These are phyloP conservation scores for Beauveria rudraprayagi DNA, from an alignment of 2,329 filamentous ascomycete genomes.

Conservation along the genomic window DNA sequence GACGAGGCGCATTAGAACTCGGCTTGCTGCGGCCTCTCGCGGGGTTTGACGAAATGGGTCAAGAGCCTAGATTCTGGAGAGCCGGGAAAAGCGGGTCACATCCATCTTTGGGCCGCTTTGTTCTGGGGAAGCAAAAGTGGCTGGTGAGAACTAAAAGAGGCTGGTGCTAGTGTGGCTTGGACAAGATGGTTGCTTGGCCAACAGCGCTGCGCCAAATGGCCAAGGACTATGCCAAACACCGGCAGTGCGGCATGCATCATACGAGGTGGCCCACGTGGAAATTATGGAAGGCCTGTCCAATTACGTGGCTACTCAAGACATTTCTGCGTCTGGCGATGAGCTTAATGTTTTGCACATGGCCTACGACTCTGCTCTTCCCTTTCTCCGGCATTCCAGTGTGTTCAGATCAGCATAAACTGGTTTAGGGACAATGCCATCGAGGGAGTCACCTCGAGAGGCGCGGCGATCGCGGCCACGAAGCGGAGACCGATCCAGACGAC, in stretches of 20 bases:
- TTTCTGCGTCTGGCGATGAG: neutral
- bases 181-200: conserved; percentile 36
- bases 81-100: conserved; percentile 3
- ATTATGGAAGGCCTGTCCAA: conserved; percentile 1
- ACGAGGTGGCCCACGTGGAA: conserved; percentile 6
- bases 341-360: neutral
- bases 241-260: neutral
- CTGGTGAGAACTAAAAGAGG: neutral
- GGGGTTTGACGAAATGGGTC: conserved; percentile 19
- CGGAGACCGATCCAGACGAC: conserved; percentile 23
- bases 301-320: conserved; percentile 11
- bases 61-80: conserved; percentile 1
- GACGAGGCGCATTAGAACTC: conserved; percentile 17
- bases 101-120: conserved; percentile 13
- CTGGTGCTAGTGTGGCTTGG: conserved; percentile 13
- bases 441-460: conserved; percentile 24
- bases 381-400: conserved; percentile 19
- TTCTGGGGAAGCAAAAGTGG: conserved; percentile 11
- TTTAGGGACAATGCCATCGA: conserved; percentile 26
- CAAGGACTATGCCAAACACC: conserved; percentile 17
- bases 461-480: conserved; percentile 22
- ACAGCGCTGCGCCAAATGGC: conserved; percentile 19
- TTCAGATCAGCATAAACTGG: conserved; percentile 10
- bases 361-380: neutral
- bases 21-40: conserved; percentile 31